Evolutionary conservation across 1,284 basidiomycete species (phyloP), one percentile per base, ranked within the genome.

Genomic region (Trichosporon faecale): DNA sequence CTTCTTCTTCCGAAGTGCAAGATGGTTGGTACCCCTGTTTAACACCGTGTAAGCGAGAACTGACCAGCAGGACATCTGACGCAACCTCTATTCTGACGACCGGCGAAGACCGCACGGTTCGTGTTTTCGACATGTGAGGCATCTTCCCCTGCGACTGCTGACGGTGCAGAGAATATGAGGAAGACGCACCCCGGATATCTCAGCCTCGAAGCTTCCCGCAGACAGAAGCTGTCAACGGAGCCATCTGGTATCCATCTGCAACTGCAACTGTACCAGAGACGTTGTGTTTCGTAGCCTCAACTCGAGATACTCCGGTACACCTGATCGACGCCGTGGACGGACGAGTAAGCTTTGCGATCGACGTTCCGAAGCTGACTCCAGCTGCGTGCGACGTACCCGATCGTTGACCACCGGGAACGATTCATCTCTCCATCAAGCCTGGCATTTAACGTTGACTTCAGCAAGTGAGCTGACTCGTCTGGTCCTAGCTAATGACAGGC

Each of bases 331-430:
- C 88, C 0, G 84, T 82, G 0, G 88, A 91, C 79, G 92, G 93
- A 37, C 85, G 90, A 79, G 94, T 94, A 76, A 71, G 88, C 81
- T 25, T 2, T 1, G 33, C 12, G 1, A 1, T 5, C 27, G 9
- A 6, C 2, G 16, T n/a, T 5, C 27, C n/a, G 1, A 11, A 11
- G n/a, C 66, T 69, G 65, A 65, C 73, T 27, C 16, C 70, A 94
- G 92, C 86, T 92, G 14, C 87, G 94, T n/a, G 94, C 94, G 0
- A 93, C 92, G 0, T 97, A 98, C 80, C 87, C 86, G 49, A 95
- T 97, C 49, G 87, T 97, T 18, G 94, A 97, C 80, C 94, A 98
- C 76, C 86, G 91, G 18, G 95, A 97, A 82, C 88, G 94, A 37
- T 89, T 93, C 71, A 85, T 96, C 64, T 92, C 93, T 0, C 93